Conservation (phyloP, 2,329 filamentous ascomycete genomes). For the Neoarthrinium moseri region DNA sequence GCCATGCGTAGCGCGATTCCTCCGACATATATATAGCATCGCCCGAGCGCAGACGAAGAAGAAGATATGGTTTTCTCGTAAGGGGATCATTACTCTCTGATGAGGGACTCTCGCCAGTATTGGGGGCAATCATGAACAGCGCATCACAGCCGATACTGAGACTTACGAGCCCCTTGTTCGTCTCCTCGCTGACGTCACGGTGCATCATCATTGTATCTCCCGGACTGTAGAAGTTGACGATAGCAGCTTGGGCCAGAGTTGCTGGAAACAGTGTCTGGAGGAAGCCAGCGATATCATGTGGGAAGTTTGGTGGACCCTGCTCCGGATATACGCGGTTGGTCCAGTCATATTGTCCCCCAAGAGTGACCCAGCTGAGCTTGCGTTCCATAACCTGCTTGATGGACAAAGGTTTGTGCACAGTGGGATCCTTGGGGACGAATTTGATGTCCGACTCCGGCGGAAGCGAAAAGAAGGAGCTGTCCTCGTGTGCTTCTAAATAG, state of each 20-base stretch:
- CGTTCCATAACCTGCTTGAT: slow-evolving; percentile 70
- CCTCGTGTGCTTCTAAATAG: slow-evolving; percentile 42
- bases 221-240: slow-evolving; percentile 89
- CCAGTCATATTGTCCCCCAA: slow-evolving; percentile 97
- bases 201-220: slow-evolving; percentile 91
- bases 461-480: slow-evolving; percentile 54
- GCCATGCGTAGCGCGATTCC: slow-evolving; percentile 84
- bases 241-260: slow-evolving; percentile 82
- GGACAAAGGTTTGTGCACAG: slow-evolving; percentile 72
- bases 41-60: slow-evolving; percentile 74
- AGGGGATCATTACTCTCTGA: slow-evolving; percentile 22
- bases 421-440: slow-evolving; percentile 67
- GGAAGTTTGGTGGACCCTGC: slow-evolving; percentile 68
- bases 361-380: slow-evolving; percentile 88
- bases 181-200: slow-evolving; percentile 87
- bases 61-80: slow-evolving; percentile 48
- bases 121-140: slow-evolving; percentile 79
- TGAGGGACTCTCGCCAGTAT: slow-evolving; percentile 29
- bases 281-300: slow-evolving; percentile 67
- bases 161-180: slow-evolving; percentile 75
- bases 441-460: slow-evolving; percentile 49
- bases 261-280: slow-evolving; percentile 71
- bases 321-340: slow-evolving; percentile 78
- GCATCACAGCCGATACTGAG: slow-evolving; percentile 88
- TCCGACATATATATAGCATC: slow-evolving; percentile 90